Evolutionary conservation across 2,329 filamentous ascomycete species (phyloP).

Genomic region (Cladophialophora chaetospira): DNA sequence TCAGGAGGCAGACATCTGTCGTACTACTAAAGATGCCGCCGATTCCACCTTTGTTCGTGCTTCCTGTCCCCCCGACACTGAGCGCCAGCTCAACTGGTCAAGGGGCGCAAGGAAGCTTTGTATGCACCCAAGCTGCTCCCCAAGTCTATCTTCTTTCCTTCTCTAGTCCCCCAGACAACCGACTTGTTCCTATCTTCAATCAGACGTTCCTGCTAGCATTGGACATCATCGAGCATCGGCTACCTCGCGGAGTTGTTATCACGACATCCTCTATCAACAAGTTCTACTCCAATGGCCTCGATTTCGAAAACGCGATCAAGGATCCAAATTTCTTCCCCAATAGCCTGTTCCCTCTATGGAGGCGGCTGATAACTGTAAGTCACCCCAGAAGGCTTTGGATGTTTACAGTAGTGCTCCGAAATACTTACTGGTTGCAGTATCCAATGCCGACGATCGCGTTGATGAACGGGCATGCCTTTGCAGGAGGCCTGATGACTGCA

Average conservation of each 20-base stretch:
- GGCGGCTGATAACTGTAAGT: conserved; percentile 57
- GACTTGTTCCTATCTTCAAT: conserved; percentile 70
- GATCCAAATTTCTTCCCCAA: conserved; percentile 64
- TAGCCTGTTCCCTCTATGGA: conserved; percentile 66
- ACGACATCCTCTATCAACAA: conserved; percentile 75
- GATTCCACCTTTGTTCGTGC: conserved; percentile 55
- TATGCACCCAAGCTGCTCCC: conserved; percentile 62
- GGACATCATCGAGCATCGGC: conserved; percentile 70
- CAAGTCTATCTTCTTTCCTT: conserved; percentile 73
- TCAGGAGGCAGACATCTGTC: background rate
- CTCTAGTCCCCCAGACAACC: conserved; percentile 72
- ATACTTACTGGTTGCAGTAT: conserved; percentile 44
- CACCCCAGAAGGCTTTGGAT: background rate
- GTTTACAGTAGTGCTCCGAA: background rate
- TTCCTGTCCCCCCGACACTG: conserved; percentile 55
- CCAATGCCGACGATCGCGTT: conserved; percentile 83
- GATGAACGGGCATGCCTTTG: conserved; percentile 78
- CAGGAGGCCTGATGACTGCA: conserved; percentile 76
- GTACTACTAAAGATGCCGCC: conserved; percentile 20
- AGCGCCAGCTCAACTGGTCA: conserved; percentile 33
- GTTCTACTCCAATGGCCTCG: conserved; percentile 79
- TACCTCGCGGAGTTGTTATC: conserved; percentile 71
- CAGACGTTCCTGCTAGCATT: conserved; percentile 68
- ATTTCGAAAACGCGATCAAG: conserved; percentile 66
- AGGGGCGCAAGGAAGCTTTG: conserved; percentile 54